phyloP scores from a whole-genome alignment of 1,139 yeast genomes.

The Suzukiozyma palmioleophila region DNA sequence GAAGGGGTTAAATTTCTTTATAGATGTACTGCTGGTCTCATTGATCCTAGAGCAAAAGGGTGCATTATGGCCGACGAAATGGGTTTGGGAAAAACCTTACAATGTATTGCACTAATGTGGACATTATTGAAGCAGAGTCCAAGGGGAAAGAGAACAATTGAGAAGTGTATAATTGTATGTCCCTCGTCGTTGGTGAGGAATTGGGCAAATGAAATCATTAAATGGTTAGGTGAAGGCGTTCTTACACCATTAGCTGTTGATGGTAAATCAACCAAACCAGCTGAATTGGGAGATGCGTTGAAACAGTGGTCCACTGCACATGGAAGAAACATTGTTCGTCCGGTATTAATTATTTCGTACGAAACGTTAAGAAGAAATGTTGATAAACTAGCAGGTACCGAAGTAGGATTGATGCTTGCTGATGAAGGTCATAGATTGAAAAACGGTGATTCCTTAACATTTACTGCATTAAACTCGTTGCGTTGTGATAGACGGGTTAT shows the following conservation, averaged over 20 bases:
- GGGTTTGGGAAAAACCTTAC: constrained; percentile 96
- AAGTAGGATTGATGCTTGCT: constrained; percentile 84
- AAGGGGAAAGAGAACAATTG: constrained; percentile 77
- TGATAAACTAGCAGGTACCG: constrained; percentile 68
- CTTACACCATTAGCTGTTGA: constrained; percentile 88
- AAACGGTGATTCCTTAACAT: constrained; percentile 91
- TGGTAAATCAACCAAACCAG: constrained; percentile 71
- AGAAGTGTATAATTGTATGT: constrained; percentile 89
- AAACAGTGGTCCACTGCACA: constrained; percentile 84
- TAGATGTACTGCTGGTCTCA: constrained; percentile 83
- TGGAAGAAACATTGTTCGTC: constrained; percentile 88
- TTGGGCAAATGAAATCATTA: constrained; percentile 95
- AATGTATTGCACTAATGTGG: constrained; percentile 92
- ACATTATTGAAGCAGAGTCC: constrained; percentile 88
- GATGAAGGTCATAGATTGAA: constrained; percentile 97
- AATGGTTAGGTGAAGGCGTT: constrained; percentile 94
- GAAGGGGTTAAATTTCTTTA: constrained; percentile 92
- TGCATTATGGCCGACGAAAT: constrained; percentile 99
- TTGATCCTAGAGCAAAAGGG: constrained; percentile 85
- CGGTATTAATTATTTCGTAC: constrained; percentile 91
- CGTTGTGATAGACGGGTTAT: constrained; percentile 87
- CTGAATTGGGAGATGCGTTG: constrained; percentile 66
- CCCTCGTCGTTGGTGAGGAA: constrained; percentile 92
- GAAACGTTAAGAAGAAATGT: constrained; percentile 90
- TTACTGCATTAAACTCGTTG: constrained; percentile 78